Percentiles rank a stretch among this genome's conserved stretches.
Conservation (phyloP, 306 rosid species). For the Vigna nakashimae region DNA sequence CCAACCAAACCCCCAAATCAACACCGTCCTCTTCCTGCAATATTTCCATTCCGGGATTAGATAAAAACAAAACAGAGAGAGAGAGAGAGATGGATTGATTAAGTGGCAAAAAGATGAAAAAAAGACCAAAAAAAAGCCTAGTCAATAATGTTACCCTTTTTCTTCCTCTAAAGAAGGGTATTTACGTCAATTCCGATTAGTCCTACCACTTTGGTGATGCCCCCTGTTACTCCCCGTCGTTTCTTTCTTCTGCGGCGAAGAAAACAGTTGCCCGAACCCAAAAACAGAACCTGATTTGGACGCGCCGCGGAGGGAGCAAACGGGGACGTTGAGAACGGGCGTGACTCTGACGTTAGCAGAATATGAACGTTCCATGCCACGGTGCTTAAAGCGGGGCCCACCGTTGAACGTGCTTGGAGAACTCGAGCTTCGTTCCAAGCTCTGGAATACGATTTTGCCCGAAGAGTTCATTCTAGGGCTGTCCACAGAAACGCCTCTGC, state of each 20-base stretch:
- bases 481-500: constrained; percentile 88
- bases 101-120: constrained; percentile 19
- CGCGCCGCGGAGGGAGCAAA: constrained; percentile 78
- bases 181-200: constrained; percentile 55
- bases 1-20: constrained; percentile 32
- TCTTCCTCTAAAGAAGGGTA: background rate
- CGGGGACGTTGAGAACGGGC: constrained; percentile 95
- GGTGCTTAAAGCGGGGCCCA: constrained; percentile 79
- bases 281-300: constrained; percentile 83
- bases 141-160: constrained; percentile 21
- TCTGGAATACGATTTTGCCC: constrained; percentile 91
- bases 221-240: constrained; percentile 20
- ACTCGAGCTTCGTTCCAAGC: constrained; percentile 93
- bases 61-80: constrained; percentile 11
- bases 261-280: constrained; percentile 85
- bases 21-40: constrained; percentile 47
- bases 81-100: constrained; percentile 19
- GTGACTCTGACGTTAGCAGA: constrained; percentile 91
- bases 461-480: constrained; percentile 96
- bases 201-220: constrained; percentile 49
- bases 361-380: constrained; percentile 97
- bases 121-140: constrained; percentile 15
- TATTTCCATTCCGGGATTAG: constrained; percentile 44
- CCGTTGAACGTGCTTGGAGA: constrained; percentile 95
- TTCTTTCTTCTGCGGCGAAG: constrained; percentile 81